A percentile compares a stretch with the other conserved stretches of the same genome.
These are phyloP conservation scores for Stemphylium lycopersici DNA, from an alignment of 2,329 filamentous ascomycete species.

Conservation along the genomic window DNA sequence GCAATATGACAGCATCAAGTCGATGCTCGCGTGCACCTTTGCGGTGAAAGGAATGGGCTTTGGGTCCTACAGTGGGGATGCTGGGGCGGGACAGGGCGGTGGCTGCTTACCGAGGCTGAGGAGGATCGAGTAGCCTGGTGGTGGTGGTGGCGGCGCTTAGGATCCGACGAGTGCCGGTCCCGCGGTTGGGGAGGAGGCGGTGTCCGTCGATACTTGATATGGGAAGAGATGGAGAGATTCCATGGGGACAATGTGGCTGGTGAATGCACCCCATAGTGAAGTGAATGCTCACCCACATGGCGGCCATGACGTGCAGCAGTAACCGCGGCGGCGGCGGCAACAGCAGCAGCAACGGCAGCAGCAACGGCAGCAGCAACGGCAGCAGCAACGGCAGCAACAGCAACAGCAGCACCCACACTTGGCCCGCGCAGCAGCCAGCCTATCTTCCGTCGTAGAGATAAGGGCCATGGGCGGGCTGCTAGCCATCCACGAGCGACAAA, in stretches of 20 bases:
- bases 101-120: constrained; percentile 4
- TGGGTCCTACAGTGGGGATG: not conserved
- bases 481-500: constrained; percentile 19
- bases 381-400: too few relatives aligned
- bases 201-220: too few relatives aligned
- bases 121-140: not conserved
- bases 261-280: too few relatives aligned
- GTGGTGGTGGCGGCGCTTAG: not conserved
- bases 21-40: not conserved
- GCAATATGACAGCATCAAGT: not conserved
- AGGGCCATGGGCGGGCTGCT: constrained; percentile 13
- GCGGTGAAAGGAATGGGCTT: not conserved
- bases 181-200: too few relatives aligned
- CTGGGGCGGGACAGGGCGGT: not conserved
- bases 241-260: too few relatives aligned
- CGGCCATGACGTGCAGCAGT: constrained; percentile 1
- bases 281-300: not conserved
- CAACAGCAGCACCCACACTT: not conserved
- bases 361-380: too few relatives aligned
- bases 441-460: constrained; percentile 25
- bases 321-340: not conserved
- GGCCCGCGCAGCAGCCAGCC: not conserved
- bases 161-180: too few relatives aligned
- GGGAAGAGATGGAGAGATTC: too few relatives aligned
- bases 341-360: not conserved